phyloP scores from a whole-genome alignment of 345 rosid species.

The Crucihimalaya himalaica region DNA sequence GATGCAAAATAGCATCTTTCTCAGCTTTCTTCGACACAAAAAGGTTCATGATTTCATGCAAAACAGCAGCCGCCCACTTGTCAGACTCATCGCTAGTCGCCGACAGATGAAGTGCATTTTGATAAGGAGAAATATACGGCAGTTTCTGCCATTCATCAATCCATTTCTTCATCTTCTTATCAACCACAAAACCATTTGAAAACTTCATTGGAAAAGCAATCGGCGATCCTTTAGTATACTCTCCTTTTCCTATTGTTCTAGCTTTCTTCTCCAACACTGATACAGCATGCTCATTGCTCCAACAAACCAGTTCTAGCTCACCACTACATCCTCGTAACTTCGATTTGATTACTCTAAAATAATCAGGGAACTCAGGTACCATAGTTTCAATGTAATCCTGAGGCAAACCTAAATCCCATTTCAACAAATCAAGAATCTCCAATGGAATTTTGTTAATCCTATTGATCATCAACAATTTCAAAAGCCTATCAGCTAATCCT shows the following conservation, averaged over 20 bases:
- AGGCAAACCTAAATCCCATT: slow-evolving; percentile 91
- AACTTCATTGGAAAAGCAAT: slow-evolving; percentile 63
- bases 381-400: slow-evolving; percentile 50
- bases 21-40: slow-evolving; percentile 75
- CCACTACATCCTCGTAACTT: slow-evolving; percentile 25
- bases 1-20: slow-evolving; percentile 55
- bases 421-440: slow-evolving; percentile 54
- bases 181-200: slow-evolving; percentile 63
- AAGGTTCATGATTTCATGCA: slow-evolving; percentile 80
- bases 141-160: slow-evolving; percentile 83
- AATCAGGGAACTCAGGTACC: slow-evolving; percentile 84
- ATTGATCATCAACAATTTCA: slow-evolving; percentile 73
- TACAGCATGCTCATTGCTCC: slow-evolving; percentile 64
- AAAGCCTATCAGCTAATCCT: slow-evolving; percentile 65
- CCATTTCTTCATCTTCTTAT: slow-evolving; percentile 79
- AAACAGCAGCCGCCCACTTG: slow-evolving; percentile 68
- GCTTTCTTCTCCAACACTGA: slow-evolving; percentile 67
- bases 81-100: slow-evolving; percentile 74
- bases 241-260: slow-evolving; percentile 34
- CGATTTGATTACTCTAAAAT: slow-evolving; percentile 54
- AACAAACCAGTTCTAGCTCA: slow-evolving; percentile 79
- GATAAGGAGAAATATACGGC: slow-evolving; percentile 83
- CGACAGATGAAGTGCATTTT: slow-evolving; percentile 57
- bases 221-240: slow-evolving; percentile 47
- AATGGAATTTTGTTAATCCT: slow-evolving; percentile 63